These are phyloP conservation scores for Mitragyna speciosa DNA, from an alignment of 257 asterid genomes.

Conservation along the genomic window DNA sequence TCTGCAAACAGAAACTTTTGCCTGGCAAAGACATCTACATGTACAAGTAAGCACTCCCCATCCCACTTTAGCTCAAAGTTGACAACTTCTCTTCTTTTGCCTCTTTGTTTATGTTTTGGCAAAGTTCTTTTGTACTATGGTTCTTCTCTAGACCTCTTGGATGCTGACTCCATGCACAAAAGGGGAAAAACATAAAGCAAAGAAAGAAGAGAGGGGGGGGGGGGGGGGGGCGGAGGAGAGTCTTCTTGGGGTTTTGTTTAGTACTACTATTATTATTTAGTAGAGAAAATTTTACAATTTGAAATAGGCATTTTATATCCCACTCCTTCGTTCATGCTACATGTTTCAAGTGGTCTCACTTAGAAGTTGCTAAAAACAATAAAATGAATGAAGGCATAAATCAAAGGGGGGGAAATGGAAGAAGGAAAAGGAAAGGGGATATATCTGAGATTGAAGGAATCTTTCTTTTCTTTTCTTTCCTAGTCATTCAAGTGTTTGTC, in stretches of 20 bases:
- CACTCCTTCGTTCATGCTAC: not conserved
- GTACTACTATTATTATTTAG: too few species aligned
- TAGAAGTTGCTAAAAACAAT: not conserved
- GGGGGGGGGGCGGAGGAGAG: too few species aligned
- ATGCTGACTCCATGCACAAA: not conserved
- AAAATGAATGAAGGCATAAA: not conserved
- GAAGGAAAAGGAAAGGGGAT: not conserved
- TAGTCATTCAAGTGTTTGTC: conserved; percentile 1
- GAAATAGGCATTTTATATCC: not conserved
- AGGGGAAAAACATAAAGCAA: not conserved
- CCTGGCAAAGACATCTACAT: conserved; percentile 87
- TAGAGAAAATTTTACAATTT: not conserved
- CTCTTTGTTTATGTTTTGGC: not conserved
- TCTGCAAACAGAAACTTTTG: conserved; percentile 64
- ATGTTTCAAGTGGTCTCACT: not conserved
- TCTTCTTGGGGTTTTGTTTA: too few species aligned
- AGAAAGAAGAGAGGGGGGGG: too few species aligned
- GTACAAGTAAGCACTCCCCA: conserved; percentile 68
- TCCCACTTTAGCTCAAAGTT: not conserved
- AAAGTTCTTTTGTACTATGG: not conserved
- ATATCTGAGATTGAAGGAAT: not conserved
- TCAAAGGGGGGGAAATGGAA: too few species aligned
- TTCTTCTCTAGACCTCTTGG: not conserved
- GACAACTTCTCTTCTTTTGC: not conserved
- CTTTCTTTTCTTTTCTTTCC: not conserved